Percentiles rank a stretch among this genome's conserved stretches.
These are phyloP conservation scores for Candida nanaspora DNA, from an alignment of 805 yeast genomes.

Conservation along the genomic window DNA sequence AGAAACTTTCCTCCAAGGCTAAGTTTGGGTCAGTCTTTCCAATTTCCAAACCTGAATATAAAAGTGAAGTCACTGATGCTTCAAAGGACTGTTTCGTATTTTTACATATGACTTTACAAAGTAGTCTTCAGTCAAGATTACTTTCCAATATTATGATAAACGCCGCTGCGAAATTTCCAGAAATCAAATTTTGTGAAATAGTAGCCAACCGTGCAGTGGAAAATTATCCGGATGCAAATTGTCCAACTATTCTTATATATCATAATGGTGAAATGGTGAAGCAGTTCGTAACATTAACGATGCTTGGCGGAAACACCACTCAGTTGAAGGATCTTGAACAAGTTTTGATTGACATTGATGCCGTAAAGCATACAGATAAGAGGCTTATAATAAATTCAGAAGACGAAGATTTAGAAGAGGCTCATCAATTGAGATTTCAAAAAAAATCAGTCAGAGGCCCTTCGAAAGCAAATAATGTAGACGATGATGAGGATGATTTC, in stretches of 20 bases:
- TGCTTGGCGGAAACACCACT: constrained; percentile 81
- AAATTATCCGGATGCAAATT: constrained; percentile 80
- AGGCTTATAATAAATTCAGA: constrained; percentile 55
- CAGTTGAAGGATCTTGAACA: constrained; percentile 62
- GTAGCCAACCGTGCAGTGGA: constrained; percentile 89
- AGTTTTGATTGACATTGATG: constrained; percentile 58
- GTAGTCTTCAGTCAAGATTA: constrained; percentile 67
- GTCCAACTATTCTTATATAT: constrained; percentile 87
- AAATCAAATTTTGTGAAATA: constrained; percentile 87
- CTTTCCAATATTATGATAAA: constrained; percentile 49
- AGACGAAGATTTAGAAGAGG: constrained; percentile 52
- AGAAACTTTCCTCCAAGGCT: constrained; percentile 45
- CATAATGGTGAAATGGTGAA: constrained; percentile 69
- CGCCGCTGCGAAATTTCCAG: constrained; percentile 63
- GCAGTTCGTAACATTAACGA: constrained; percentile 74
- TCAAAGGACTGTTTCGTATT: constrained; percentile 61
- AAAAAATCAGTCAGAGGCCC: constrained; percentile 46
- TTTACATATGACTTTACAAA: constrained; percentile 67
- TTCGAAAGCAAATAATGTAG: constrained; percentile 26
- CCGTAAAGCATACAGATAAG: constrained; percentile 59
- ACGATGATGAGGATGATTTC: constrained; percentile 41
- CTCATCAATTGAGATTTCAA: constrained; percentile 45
- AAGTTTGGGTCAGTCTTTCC: constrained; percentile 73
- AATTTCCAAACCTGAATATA: constrained; percentile 83
- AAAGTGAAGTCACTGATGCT: constrained; percentile 76